Conservation (phyloP, 495 filamentous ascomycete genomes). For the Viridothelium virens region DNA sequence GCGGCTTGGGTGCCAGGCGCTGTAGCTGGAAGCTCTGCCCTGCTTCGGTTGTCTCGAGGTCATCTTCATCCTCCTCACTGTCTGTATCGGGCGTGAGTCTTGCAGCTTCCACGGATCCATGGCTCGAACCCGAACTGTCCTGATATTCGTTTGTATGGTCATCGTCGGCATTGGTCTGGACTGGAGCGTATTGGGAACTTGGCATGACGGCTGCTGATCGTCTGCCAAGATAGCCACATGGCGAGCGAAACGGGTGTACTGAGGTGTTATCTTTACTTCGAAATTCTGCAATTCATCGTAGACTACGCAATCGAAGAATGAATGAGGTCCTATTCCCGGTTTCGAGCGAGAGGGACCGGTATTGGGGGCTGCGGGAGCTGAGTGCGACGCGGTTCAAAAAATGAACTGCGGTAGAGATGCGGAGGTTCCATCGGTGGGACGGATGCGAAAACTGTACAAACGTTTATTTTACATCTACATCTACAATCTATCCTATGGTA, state of each 20-base stretch:
- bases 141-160: not conserved
- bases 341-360: not conserved
- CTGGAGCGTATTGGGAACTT: not conserved
- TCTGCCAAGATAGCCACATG: not conserved
- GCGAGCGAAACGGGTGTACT: not conserved
- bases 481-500: constrained; percentile 10
- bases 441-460: not conserved
- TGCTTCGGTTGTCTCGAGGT: not conserved
- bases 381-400: not conserved
- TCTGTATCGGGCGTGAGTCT: not conserved
- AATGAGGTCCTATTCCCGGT: not conserved
- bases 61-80: constrained; percentile 5
- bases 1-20: not conserved
- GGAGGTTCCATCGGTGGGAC: not conserved
- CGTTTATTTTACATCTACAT: not conserved
- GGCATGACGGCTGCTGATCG: not conserved
- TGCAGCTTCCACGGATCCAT: not conserved
- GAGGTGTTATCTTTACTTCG: not conserved
- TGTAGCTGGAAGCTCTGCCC: constrained; percentile 4
- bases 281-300: not conserved
- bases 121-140: not conserved
- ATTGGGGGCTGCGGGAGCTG: not conserved
- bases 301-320: not conserved
- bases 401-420: not conserved
- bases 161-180: not conserved